Evolutionary conservation across 2,329 filamentous ascomycete genomes (phyloP), one percentile per base, ranked within the genome.

Genomic region (Fusarium sp.): DNA sequence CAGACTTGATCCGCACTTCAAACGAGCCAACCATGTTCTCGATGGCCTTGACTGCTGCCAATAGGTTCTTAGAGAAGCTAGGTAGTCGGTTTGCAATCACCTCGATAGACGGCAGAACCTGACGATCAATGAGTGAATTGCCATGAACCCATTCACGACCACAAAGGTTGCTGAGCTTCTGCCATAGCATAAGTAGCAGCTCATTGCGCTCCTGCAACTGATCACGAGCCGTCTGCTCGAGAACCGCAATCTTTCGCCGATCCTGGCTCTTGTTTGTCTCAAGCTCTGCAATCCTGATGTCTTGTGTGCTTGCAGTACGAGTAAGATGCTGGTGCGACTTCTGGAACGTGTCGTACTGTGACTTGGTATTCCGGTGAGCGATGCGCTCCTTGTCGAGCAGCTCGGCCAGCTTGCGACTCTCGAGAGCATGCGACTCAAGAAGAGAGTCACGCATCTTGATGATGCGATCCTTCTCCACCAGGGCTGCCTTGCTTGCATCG

Each of bases 71-170:
- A 76, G 92, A 93, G 81, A 98, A 98, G 2, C 92, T 93, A 0
- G 92, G 91, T 6, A 98, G 86, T 80, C 96, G 94, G 50, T 91
- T 95, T 2, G 91, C 90, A 65, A 99, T 92, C 15, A 94, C 90
- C 75, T 98, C 95, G 34, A 97, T 86, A 14, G 92, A 94, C 1
- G 95, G 94, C 8, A 97, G 82, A 2, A 88, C 89, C 63, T 95
- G 92, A 20, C 94, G 93, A 74, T 96, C 95, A 76, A 98, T 92
- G 24, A 97, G 88, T 58, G 91, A 92, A 79, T 98, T 95, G 74
- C 91, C 90, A 78, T 97, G 92, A 6, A 92, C 89, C 95, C 96
- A 99, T 76, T 98, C 96, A 0, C 90, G 87, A 13, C 96, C 96
- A 74, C 96, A 98, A 43, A 98, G 86, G 1, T 89, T 86, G 5